A percentile compares a stretch with the other conserved stretches of the same genome.
Evolutionary conservation across 2,329 filamentous ascomycete species (phyloP).

Genomic region (Ophiostoma ulmi): DNA sequence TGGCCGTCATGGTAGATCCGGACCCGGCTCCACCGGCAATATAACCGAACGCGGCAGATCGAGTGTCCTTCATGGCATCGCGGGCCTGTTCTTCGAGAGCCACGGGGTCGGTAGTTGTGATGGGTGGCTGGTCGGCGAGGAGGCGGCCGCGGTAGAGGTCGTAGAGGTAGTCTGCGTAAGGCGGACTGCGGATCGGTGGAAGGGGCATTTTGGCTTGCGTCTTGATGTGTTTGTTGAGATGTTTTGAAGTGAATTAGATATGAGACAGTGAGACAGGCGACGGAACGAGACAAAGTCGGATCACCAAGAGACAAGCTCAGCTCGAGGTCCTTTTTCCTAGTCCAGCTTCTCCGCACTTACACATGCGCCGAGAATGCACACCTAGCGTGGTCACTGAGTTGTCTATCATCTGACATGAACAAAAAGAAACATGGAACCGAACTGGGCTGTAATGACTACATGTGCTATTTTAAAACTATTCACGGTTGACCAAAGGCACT

Average conservation of each 20-base stretch:
- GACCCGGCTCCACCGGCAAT: slow-evolving; percentile 59
- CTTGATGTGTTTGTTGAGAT: not conserved
- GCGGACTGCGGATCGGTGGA: slow-evolving; percentile 22
- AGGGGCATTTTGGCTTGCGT: not conserved
- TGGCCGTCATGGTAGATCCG: slow-evolving; percentile 55
- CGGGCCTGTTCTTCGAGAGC: slow-evolving; percentile 52
- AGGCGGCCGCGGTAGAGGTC: slow-evolving; percentile 50
- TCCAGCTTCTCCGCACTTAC: slow-evolving; percentile 9
- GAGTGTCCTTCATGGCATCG: slow-evolving; percentile 40
- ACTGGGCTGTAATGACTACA: too few relatives aligned
- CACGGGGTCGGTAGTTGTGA: slow-evolving; percentile 55
- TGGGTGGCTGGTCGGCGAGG: slow-evolving; percentile 43
- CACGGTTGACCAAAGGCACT: not conserved
- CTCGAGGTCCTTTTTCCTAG: not conserved
- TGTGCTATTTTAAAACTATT: too few relatives aligned
- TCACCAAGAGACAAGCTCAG: not conserved
- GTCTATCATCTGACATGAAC: too few relatives aligned
- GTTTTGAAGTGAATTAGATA: not conserved
- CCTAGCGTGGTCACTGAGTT: not conserved
- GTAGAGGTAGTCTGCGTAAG: slow-evolving; percentile 32
- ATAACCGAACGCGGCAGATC: slow-evolving; percentile 47
- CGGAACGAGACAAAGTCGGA: not conserved
- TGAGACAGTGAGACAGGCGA: not conserved
- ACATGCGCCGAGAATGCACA: not conserved
- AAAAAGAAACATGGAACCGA: too few relatives aligned